Percentiles rank a stretch among this genome's conserved stretches.
Conservation (phyloP, 805 yeast species). For the Starmera quercuum region DNA sequence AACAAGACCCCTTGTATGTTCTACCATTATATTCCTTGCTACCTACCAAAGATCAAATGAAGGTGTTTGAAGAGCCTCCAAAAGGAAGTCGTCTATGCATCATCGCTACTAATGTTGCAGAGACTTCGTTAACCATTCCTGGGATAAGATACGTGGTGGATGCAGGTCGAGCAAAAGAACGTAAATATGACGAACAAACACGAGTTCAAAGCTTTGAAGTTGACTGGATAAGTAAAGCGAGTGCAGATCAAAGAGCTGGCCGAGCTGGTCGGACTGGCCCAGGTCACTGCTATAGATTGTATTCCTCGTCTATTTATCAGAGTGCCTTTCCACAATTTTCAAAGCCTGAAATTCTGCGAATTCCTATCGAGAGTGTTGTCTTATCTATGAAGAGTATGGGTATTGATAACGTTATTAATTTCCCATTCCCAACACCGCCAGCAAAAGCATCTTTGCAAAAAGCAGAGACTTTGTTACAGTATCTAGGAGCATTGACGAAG, state of each 20-base stretch:
- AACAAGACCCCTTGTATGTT: slow-evolving; percentile 76
- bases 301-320: slow-evolving; percentile 90
- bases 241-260: slow-evolving; percentile 92
- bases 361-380: slow-evolving; percentile 97
- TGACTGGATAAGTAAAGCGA: slow-evolving; percentile 90
- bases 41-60: slow-evolving; percentile 94
- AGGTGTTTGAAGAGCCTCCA: slow-evolving; percentile 83
- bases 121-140: slow-evolving; percentile 94
- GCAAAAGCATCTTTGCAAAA: slow-evolving; percentile 47
- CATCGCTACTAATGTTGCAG: slow-evolving; percentile 96
- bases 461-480: slow-evolving; percentile 61
- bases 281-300: slow-evolving; percentile 91
- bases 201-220: slow-evolving; percentile 92
- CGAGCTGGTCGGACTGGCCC: slow-evolving; percentile 99
- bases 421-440: slow-evolving; percentile 97
- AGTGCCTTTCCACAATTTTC: slow-evolving; percentile 77
- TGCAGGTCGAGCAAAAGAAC: slow-evolving; percentile 88
- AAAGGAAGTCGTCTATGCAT: slow-evolving; percentile 80
- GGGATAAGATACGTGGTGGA: slow-evolving; percentile 93
- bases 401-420: slow-evolving; percentile 79
- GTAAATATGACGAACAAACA: slow-evolving; percentile 70
- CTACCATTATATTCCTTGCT: slow-evolving; percentile 86
- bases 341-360: slow-evolving; percentile 82
- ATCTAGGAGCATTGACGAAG: slow-evolving; percentile 67
- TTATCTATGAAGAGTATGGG: slow-evolving; percentile 97